phyloP scores from a whole-genome alignment of 1,284 basidiomycete species.

The Ceratobasidium theobromae region DNA sequence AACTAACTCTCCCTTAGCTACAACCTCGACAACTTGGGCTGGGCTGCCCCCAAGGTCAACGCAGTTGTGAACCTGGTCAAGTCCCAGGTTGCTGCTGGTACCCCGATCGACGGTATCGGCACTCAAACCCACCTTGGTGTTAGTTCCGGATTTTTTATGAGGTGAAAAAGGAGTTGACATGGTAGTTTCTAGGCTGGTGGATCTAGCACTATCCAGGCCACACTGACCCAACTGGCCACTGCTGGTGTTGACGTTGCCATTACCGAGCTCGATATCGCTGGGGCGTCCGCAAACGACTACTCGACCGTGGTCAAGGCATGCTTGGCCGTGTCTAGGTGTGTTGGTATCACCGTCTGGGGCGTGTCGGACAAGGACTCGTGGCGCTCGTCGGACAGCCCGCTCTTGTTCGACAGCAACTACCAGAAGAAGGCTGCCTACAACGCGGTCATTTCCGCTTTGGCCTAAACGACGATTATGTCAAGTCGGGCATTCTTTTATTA shows the following conservation, averaged over 20 bases:
- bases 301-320: constrained; percentile 52
- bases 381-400: constrained; percentile 47
- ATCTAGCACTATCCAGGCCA: constrained; percentile 23
- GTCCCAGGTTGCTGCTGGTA: constrained; percentile 45
- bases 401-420: constrained; percentile 51
- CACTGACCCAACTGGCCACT: constrained; percentile 34
- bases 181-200: not conserved
- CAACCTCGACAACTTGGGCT: constrained; percentile 30
- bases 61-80: constrained; percentile 55
- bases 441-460: constrained; percentile 44
- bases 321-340: constrained; percentile 48
- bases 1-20: not conserved
- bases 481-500: not conserved
- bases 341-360: constrained; percentile 48
- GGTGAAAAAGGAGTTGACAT: constrained; percentile 1
- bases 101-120: constrained; percentile 45
- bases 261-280: too few relatives aligned
- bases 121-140: constrained; percentile 44
- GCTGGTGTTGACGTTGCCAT: constrained; percentile 36
- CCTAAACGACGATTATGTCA: not conserved
- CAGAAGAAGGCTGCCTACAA: constrained; percentile 52
- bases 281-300: constrained; percentile 46
- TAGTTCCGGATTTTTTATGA: not conserved
- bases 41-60: constrained; percentile 52
- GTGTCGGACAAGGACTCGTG: too few relatives aligned